Base-by-base conservation (phyloP, 2,329 filamentous ascomycete genomes). In the Colletotrichum tofieldiae region DNA sequence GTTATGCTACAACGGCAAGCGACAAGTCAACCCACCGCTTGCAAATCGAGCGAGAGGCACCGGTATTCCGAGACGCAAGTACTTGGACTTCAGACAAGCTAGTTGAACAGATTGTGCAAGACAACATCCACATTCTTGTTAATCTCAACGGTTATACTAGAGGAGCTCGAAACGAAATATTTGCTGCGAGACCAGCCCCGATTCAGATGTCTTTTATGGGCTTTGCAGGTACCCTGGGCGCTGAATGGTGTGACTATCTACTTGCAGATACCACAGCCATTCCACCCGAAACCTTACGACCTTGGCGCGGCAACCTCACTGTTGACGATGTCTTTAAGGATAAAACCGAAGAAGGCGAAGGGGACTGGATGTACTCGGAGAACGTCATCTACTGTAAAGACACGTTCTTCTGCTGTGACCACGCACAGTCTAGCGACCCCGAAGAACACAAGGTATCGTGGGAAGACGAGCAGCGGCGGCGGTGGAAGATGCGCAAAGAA, bases 121-220 rank as follows among this genome's bases (percentile, higher is more conserved):
- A 99, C 79, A 91, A 92, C 8, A 96, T 99, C 62, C 96, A 99
- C 79, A 96, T 99, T 52, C 88, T 99, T 26, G 91, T 99, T 77
- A 99, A 99, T 75, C 87, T 99, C n/a, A 99, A 99, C 77, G 96
- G 96, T 14, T 99, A 99, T 81, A 99, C 96, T 0, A 90, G 96
- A 65, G 96, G 96, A 39, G 96, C 96, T n/a, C 91, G 95, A 32
- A 99, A 99, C 77, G 96, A 99, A 79, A 93, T 99, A 5, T 99
- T 99, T 81, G 96, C 96, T 29, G 96, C 96, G 29, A 91, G 97
- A 35, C 94, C 96, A 20, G 95, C 95, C 2, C 96, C 96, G 0
- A 94, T 99, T 54, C 96, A 99, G 76, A 99, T 99, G 96, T 98
- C 96, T 0, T 99, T 99, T 78, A 99, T 99, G 96, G 96, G 96